Percentiles rank a stretch among this genome's conserved stretches.
Conservation (phyloP, 2,329 filamentous ascomycete species). For the Claviceps purpurea region DNA sequence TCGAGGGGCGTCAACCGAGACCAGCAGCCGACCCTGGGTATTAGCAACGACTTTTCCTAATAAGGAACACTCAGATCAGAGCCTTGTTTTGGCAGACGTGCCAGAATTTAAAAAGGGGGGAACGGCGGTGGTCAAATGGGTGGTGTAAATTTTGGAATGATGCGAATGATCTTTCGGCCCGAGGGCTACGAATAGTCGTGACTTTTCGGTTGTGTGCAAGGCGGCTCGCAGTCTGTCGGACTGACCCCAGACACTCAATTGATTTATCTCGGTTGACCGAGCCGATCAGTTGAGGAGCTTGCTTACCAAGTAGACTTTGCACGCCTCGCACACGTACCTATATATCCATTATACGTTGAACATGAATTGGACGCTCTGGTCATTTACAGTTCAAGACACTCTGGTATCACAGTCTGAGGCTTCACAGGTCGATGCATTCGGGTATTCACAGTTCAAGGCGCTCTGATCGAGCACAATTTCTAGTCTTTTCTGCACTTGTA, state of each 20-base stretch:
- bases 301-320: no score
- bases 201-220: not conserved
- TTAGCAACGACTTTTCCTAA: slow-evolving; percentile 74
- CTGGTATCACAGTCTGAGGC: no score
- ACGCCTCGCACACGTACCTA: no score
- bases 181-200: not conserved
- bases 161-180: not conserved
- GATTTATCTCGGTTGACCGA: no score
- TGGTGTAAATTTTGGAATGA: slow-evolving; percentile 11
- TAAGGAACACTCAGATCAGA: slow-evolving; percentile 63
- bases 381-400: no score
- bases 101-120: slow-evolving; percentile 53
- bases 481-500: not conserved
- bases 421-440: no score
- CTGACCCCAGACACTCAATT: no score
- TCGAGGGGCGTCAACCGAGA: slow-evolving; percentile 45
- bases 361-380: no score
- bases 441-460: no score
- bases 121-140: slow-evolving; percentile 51
- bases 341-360: no score
- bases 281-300: no score
- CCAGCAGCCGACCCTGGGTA: slow-evolving; percentile 50
- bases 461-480: not conserved
- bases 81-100: slow-evolving; percentile 43
- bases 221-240: no score